phyloP scores from a whole-genome alignment of 352 stramenopile genomes.

The Phytopythium mirpurense region DNA sequence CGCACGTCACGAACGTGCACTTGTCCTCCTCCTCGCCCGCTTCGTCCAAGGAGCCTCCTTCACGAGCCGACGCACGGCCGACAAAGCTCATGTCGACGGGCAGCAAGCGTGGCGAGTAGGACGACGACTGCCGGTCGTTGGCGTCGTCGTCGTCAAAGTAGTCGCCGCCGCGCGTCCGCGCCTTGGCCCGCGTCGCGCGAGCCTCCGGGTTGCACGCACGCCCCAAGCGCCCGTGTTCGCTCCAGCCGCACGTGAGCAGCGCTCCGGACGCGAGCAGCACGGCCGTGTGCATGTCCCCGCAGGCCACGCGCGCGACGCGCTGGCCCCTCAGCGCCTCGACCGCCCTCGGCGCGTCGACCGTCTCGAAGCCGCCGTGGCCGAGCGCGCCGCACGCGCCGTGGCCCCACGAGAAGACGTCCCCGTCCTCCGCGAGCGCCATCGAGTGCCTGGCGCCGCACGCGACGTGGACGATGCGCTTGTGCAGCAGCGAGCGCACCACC shows the following conservation, averaged over 20 bases:
- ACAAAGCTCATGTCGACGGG: too few species aligned
- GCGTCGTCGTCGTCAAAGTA: slow-evolving; percentile 5
- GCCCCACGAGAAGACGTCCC: slow-evolving; percentile 65
- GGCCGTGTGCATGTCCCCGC: slow-evolving; percentile 58
- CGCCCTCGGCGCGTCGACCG: slow-evolving; percentile 39
- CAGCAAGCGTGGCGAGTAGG: slow-evolving; percentile 8
- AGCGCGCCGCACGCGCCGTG: slow-evolving; percentile 46
- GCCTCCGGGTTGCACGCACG: slow-evolving; percentile 10
- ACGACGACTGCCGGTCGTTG: neutral
- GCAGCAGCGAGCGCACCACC: slow-evolving; percentile 37
- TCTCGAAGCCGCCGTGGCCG: slow-evolving; percentile 38
- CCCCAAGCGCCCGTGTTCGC: slow-evolving; percentile 49
- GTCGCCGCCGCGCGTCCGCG: too few species aligned
- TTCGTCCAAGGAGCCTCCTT: too few species aligned
- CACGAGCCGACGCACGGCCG: too few species aligned
- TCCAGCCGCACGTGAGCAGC: slow-evolving; percentile 60
- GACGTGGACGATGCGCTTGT: slow-evolving; percentile 57
- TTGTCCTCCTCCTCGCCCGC: slow-evolving; percentile 5
- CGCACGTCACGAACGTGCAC: slow-evolving; percentile 56
- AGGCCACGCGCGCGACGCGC: slow-evolving; percentile 38
- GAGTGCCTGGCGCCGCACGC: slow-evolving; percentile 60
- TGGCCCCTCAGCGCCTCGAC: slow-evolving; percentile 35
- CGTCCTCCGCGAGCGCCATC: slow-evolving; percentile 53
- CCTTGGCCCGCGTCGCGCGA: too few species aligned
- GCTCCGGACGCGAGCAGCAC: slow-evolving; percentile 33